These are phyloP conservation scores for Macroventuria anomochaeta DNA, from an alignment of 2,329 filamentous ascomycete species.

Conservation along the genomic window DNA sequence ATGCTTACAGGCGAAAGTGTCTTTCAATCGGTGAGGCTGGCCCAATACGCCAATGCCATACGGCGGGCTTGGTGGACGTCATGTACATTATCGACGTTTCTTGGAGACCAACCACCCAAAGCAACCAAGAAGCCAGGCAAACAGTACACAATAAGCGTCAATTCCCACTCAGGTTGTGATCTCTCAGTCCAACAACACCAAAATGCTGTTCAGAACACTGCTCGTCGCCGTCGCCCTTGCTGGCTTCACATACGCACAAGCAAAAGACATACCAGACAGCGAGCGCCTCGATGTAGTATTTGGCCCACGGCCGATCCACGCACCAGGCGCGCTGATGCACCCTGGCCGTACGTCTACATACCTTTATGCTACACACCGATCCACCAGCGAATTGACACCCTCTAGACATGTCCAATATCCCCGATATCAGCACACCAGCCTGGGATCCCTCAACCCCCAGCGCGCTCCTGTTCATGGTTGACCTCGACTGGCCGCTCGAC, in stretches of 20 bases:
- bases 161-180: background rate
- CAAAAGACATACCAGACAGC: background rate
- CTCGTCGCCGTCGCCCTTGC: background rate
- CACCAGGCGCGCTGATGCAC: slow-evolving; percentile 22
- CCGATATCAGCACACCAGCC: slow-evolving; percentile 31
- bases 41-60: slow-evolving; percentile 6
- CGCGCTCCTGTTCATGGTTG: slow-evolving; percentile 37
- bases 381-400: too few species aligned
- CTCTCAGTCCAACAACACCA: too few species aligned
- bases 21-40: background rate
- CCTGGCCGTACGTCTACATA: slow-evolving; percentile 14
- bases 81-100: background rate
- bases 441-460: slow-evolving; percentile 12
- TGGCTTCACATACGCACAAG: background rate
- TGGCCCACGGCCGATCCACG: slow-evolving; percentile 16
- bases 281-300: slow-evolving; percentile 18
- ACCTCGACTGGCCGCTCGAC: slow-evolving; percentile 39
- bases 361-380: too few species aligned
- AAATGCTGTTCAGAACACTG: background rate
- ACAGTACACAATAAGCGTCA: background rate
- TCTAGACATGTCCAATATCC: slow-evolving; percentile 34
- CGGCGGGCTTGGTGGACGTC: slow-evolving; percentile 9
- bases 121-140: background rate
- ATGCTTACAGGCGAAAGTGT: background rate
- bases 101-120: background rate